A percentile compares a stretch with the other conserved stretches of the same genome.
phyloP scores from a whole-genome alignment of 257 asterid genomes.

The Solanum piurae region DNA sequence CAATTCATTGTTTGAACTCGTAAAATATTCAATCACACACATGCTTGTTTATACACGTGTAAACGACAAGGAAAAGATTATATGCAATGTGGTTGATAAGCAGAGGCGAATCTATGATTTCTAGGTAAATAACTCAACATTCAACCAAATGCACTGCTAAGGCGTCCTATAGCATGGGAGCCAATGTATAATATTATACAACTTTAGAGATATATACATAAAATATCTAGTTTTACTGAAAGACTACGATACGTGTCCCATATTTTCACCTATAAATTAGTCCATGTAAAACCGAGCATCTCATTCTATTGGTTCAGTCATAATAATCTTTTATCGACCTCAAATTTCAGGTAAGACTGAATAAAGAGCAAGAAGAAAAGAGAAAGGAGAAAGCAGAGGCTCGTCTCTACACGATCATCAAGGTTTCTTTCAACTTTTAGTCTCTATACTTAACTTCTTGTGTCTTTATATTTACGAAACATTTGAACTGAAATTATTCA shows the following conservation, averaged over 20 bases:
- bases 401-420: constrained; percentile 59
- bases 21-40: constrained; percentile 60
- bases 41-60: constrained; percentile 75
- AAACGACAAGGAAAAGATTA: constrained; percentile 56
- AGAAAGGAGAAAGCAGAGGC: constrained; percentile 68
- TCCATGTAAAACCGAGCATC: constrained; percentile 34
- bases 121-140: background rate
- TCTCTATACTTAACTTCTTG: background rate
- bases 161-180: background rate
- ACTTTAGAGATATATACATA: constrained; percentile 16
- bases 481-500: background rate
- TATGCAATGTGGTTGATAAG: constrained; percentile 60
- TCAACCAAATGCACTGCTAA: background rate
- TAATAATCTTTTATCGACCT: background rate
- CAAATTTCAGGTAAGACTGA: constrained; percentile 41
- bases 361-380: constrained; percentile 60
- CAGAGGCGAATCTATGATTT: background rate
- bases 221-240: background rate
- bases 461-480: background rate
- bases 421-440: constrained; percentile 26
- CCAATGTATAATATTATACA: background rate
- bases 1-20: constrained; percentile 52
- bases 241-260: background rate
- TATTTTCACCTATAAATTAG: background rate
- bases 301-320: constrained; percentile 1